Conservation (phyloP, 176 grass and related monocot genomes). For the barley (Hordeum vulgare) region DNA sequence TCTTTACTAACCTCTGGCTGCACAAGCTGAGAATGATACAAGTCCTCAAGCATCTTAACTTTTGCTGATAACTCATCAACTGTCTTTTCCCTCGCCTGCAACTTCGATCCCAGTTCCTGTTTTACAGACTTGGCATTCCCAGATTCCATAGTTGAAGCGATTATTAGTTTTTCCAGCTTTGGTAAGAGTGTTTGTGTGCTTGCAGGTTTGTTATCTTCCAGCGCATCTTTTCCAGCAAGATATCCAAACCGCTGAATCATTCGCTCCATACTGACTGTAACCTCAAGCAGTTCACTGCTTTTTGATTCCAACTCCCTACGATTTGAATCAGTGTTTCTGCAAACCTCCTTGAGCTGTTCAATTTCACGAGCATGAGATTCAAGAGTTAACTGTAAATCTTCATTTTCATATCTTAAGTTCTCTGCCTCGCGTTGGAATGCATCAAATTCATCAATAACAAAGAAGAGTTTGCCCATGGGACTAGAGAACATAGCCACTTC, state of each 20-base stretch:
- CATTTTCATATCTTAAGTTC: slow-evolving; percentile 64
- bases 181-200: slow-evolving; percentile 53
- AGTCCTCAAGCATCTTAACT: slow-evolving; percentile 72
- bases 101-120: slow-evolving; percentile 76
- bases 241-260: slow-evolving; percentile 65
- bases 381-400: slow-evolving; percentile 71
- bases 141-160: slow-evolving; percentile 47
- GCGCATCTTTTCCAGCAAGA: slow-evolving; percentile 58
- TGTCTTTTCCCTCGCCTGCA: slow-evolving; percentile 65
- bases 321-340: slow-evolving; percentile 39
- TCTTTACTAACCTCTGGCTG: slow-evolving; percentile 64
- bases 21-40: slow-evolving; percentile 43
- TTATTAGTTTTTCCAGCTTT: slow-evolving; percentile 77
- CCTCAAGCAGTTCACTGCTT: slow-evolving; percentile 52
- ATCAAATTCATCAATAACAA: slow-evolving; percentile 65
- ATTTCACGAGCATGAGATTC: slow-evolving; percentile 58
- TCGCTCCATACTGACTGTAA: slow-evolving; percentile 68
- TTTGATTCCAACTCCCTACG: slow-evolving; percentile 50
- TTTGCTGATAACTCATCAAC: slow-evolving; percentile 63
- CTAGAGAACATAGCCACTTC: slow-evolving; percentile 33
- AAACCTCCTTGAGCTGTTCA: slow-evolving; percentile 59
- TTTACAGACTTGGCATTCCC: slow-evolving; percentile 70
- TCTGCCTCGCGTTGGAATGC: slow-evolving; percentile 42
- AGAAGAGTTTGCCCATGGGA: slow-evolving; percentile 58
- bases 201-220: slow-evolving; percentile 57